phyloP scores from a whole-genome alignment of 2,329 filamentous ascomycete species.

The Rhinocladiella mackenziei region DNA sequence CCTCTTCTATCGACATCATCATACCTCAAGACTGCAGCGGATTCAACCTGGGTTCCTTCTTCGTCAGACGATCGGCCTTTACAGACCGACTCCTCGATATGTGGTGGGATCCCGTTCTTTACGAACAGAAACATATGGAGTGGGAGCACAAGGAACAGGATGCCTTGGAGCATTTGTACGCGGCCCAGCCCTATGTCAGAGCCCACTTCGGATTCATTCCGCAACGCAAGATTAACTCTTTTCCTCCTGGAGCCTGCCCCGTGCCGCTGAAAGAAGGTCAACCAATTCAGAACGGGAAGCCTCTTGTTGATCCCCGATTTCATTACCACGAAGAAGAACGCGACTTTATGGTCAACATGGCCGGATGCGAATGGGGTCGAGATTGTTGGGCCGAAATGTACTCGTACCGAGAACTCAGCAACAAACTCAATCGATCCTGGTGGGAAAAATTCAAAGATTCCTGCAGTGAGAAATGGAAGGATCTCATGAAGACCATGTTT shows the following conservation, averaged over 20 bases:
- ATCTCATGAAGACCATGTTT: not conserved
- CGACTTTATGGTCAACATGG: slow-evolving; percentile 98
- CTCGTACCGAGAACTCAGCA: slow-evolving; percentile 85
- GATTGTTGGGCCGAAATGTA: slow-evolving; percentile 99
- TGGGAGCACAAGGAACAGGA: slow-evolving; percentile 99
- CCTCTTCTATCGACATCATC: slow-evolving; percentile 78
- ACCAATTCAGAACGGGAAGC: slow-evolving; percentile 10
- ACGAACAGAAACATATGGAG: slow-evolving; percentile 97
- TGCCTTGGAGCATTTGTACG: slow-evolving; percentile 86
- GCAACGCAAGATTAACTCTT: slow-evolving; percentile 90
- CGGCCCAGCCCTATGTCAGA: slow-evolving; percentile 86
- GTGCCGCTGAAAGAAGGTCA: slow-evolving; percentile 10
- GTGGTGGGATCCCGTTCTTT: slow-evolving; percentile 97
- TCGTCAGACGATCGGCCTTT: slow-evolving; percentile 79
- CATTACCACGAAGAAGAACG: slow-evolving; percentile 83
- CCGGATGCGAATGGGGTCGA: slow-evolving; percentile 91
- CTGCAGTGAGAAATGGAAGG: slow-evolving; percentile 18
- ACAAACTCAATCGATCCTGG: slow-evolving; percentile 74
- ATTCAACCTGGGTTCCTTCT: slow-evolving; percentile 96
- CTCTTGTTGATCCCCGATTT: slow-evolving; percentile 58
- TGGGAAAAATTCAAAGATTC: slow-evolving; percentile 63
- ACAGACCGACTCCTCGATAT: slow-evolving; percentile 87
- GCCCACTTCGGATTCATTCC: slow-evolving; percentile 83
- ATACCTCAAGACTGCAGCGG: slow-evolving; percentile 91
- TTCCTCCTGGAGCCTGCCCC: slow-evolving; percentile 83